These are phyloP conservation scores for Rhodotorula diobovata DNA, from an alignment of 768 basidiomycete genomes.

Conservation along the genomic window DNA sequence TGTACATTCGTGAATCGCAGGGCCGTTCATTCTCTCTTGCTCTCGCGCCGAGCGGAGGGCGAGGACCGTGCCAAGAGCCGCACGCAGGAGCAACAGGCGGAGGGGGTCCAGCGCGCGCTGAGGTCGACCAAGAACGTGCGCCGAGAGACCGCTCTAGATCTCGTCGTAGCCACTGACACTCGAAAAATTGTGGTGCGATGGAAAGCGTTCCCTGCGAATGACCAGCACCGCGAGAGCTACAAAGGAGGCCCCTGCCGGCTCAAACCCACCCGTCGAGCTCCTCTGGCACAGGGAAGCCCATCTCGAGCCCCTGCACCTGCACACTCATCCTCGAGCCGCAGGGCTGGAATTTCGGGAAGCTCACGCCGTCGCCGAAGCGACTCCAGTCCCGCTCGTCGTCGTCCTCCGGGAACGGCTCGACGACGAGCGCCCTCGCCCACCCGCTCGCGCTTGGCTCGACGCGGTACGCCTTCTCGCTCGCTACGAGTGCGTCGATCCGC, in stretches of 20 bases:
- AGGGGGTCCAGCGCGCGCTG: no score
- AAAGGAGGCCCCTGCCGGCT: no score
- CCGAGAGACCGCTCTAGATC: no score
- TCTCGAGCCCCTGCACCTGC: conserved; percentile 3
- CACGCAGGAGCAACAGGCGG: no score
- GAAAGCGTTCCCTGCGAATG: no score
- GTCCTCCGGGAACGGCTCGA: background rate
- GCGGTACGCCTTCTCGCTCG: conserved; percentile 4
- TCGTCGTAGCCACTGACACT: no score
- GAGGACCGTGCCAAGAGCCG: no score
- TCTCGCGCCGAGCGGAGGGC: background rate
- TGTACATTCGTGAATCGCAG: background rate
- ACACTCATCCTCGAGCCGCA: conserved; percentile 1
- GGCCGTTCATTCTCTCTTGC: background rate
- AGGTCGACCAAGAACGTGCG: no score
- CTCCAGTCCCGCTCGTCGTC: background rate
- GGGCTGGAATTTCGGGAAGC: conserved; percentile 12
- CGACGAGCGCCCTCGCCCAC: background rate
- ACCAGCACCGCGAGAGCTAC: no score
- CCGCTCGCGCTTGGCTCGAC: conserved; percentile 7
- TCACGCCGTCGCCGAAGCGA: conserved; percentile 11
- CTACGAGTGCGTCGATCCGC: background rate
- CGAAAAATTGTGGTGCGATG: no score
- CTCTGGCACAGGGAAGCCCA: conserved; percentile 6
- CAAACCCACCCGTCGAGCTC: background rate